Base-by-base conservation (phyloP, 176 grass and related monocot species). In the Lolium rigidum region DNA sequence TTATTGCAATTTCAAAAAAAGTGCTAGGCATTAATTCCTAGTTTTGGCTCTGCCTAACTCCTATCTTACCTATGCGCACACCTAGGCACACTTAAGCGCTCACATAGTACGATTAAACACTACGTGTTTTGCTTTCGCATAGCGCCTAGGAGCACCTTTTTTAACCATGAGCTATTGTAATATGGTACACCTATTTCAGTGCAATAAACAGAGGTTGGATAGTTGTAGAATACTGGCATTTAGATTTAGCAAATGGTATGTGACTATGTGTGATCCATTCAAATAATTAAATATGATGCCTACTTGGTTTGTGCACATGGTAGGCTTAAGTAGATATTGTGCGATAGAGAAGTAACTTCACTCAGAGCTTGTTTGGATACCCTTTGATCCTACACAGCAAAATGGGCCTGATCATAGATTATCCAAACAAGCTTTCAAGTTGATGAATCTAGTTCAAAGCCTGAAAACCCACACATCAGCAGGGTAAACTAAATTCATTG, bases 361-460 rank as follows among this genome's bases (percentile, higher is more conserved):
- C 22, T 28, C 10, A 60, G 72, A 63, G 22, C 41, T 46, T 58
- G 49, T 76, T 55, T 76, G 49, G 74, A 55, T 55, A 76, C 15
- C 15, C 25, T 55, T 55, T 55, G 25, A 35, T 76, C 15, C 50
- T 28, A 37, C 48, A 28, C 4, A 52, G 25, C 52, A 16, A 25
- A 3, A 76, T 26, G 74, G 49, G 26, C 55, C 15, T 10, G 49
- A 37, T 76, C 49, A 55, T 55, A 35, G 16, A 37, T 51, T 76
- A 55, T 55, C 25, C 49, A 76, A 76, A 18, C 48, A 76, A 76
- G 50, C 49, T 28, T 35, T 76, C 49, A 31, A 55, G 15, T 80
- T 38, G 87, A 56, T 80, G 67, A 47, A 10, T 47, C 46, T 47
- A 47, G 8, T 43, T 43, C 41, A 43, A 43, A 43, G 41, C 41